Evolutionary conservation across 805 yeast species (phyloP), one percentile per base, ranked within the genome.

Genomic region (Limtongozyma cylindracea): DNA sequence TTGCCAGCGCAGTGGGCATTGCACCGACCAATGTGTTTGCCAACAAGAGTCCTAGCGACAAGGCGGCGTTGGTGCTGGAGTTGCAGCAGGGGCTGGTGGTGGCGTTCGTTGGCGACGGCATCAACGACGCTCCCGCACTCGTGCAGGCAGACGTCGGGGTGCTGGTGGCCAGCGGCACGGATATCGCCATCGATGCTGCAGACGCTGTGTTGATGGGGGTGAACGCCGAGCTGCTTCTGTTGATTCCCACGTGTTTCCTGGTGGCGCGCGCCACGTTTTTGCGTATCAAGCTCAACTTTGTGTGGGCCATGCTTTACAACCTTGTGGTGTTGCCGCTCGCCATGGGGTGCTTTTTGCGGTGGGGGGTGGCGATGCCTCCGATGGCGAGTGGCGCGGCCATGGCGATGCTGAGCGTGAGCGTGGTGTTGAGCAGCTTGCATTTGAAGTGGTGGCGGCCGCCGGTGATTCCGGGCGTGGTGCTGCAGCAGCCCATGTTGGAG

Each of bases 91-190:
- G 37, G 3, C 35, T 34, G 1, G 34, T 35, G 3, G 42, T 46
- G 12, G 80, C 77, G 0, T 71, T 73, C 82, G 70, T 88, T 12
- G 99, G 99, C 18, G 99, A 88, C 45, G 99, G 99, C 27, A 76
- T 88, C 31, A 88, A 88, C 42, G 99, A 88, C 40, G 91, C 96
- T 0, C 95, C 98, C 1, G 96, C 96, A 0, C 55, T 88, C 24
- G 91, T 77, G 1, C 59, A 71, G 25, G 73, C 94, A 1, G 77
- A 80, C 31, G 46, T 88, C 11, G 98, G 98, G 12, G 65, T 91
- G 34, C 80, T 88, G 0, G 48, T 73, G 28, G 72, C 80, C 0
- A 56, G 70, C 0, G 84, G 84, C 0, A 64, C 80, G 1, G 88
- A 74, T 30, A 46, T 73, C 21, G 82, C 88, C 0, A 49, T 72